Evolutionary conservation across 2,329 filamentous ascomycete genomes (phyloP), one percentile per base, ranked within the genome.

Genomic region (Calonectria fujianensis): DNA sequence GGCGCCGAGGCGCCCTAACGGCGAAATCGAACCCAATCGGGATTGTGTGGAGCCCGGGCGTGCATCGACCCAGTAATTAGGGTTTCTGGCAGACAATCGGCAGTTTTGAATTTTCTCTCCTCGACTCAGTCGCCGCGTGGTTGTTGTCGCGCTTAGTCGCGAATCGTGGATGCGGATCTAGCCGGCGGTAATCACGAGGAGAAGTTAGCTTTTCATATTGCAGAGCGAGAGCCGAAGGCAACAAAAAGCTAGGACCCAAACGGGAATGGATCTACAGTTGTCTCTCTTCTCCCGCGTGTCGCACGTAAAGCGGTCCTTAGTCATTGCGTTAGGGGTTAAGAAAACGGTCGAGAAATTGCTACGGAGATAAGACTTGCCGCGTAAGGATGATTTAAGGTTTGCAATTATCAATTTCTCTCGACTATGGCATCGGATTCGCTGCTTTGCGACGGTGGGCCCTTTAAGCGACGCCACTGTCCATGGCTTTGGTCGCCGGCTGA

Each of bases 151-250:
- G n/a, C 35, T 61, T 61, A 37, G 18, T 61, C 57, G 57, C 31
- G 35, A 37, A 61, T 61, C 57, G n/a, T 10, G 57, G 5, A 14
- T 32, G 27, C 35, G 57, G 57, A 61, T 61, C 57, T 61, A 61
- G 13, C 57, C 57, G 57, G 57, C 31, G n/a, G 45, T 48, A 48
- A 48, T 48, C 45, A 61, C 57, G 35, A 41, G 54, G 32, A 14
- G 57, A 37, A 41, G 37, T 37, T 61, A 61, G 57, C 57, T 61
- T 61, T 61, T 61, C 57, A 61, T 41, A 11, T 41, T 61, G 57
- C 57, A 61, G 57, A 7, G 13, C n/a, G 20, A n/a, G 29, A 10
- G 51, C 29, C 29, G 29, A 7, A 32, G 2, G 35, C 35, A 10
- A 3, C 11, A n/a, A 9, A 41, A 24, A 24, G 32, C n/a, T 61